These are phyloP conservation scores for Epichloe aotearoae DNA, from an alignment of 2,329 filamentous ascomycete genomes.

Conservation along the genomic window DNA sequence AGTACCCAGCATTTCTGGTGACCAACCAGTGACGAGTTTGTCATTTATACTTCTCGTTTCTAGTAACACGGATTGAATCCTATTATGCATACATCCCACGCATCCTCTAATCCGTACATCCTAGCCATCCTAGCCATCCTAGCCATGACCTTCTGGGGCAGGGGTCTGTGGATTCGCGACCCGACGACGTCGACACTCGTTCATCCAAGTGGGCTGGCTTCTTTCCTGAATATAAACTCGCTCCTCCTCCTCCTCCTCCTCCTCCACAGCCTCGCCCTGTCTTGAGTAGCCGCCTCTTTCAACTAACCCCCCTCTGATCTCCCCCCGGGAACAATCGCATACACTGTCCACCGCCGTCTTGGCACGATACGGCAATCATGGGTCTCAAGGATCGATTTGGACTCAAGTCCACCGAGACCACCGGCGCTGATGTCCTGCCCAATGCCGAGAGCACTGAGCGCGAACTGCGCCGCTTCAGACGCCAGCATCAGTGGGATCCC, in stretches of 20 bases:
- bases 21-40: too few species aligned
- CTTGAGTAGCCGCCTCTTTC: background rate
- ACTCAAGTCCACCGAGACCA: constrained; percentile 8
- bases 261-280: background rate
- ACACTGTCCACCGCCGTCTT: background rate
- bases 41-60: too few species aligned
- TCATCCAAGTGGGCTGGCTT: background rate
- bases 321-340: background rate
- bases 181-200: background rate
- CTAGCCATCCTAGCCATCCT: too few species aligned
- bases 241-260: background rate
- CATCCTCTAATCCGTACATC: too few species aligned
- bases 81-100: background rate
- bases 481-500: constrained; percentile 42
- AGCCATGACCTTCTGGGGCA: background rate
- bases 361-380: constrained; percentile 8
- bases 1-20: background rate
- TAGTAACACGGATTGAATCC: too few species aligned
- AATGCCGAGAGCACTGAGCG: constrained; percentile 9
- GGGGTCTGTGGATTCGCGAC: background rate
- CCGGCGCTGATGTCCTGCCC: constrained; percentile 11
- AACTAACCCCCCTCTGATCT: background rate
- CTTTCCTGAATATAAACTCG: constrained; percentile 6
- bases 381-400: constrained; percentile 11
- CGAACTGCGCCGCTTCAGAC: constrained; percentile 29